A percentile compares a stretch with the other conserved stretches of the same genome.
These are phyloP conservation scores for Erodium trifolium DNA, from an alignment of 441 rosid species.

Conservation along the genomic window DNA sequence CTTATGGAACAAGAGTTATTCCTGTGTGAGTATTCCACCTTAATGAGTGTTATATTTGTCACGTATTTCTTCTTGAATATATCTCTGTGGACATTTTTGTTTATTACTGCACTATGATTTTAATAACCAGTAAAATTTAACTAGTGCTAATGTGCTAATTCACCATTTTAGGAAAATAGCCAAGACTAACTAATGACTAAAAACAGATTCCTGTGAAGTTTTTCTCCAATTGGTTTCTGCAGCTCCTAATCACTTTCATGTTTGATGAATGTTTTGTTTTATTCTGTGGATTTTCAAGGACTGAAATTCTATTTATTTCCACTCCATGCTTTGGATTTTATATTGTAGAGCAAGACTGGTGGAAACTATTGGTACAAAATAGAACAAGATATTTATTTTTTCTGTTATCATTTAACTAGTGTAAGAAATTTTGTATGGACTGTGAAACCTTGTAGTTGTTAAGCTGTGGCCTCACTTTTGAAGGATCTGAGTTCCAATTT, in stretches of 20 bases:
- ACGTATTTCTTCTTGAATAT: background rate
- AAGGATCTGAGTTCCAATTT: background rate
- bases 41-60: conserved; percentile 9
- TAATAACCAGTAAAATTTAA: background rate
- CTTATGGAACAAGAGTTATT: conserved; percentile 95
- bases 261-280: background rate
- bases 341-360: background rate
- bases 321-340: background rate
- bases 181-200: background rate
- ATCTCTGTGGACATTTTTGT: background rate
- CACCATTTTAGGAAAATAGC: background rate
- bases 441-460: background rate
- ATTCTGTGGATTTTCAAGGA: conserved; percentile 1
- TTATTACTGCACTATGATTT: background rate
- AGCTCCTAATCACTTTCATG: background rate
- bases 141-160: background rate
- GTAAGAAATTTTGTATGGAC: background rate
- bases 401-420: background rate
- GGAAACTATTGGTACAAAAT: background rate
- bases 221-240: background rate
- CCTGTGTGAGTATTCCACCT: conserved; percentile 67
- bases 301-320: background rate
- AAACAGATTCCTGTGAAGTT: background rate
- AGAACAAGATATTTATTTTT: background rate
- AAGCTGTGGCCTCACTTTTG: background rate